A percentile compares a stretch with the other conserved stretches of the same genome.
These are phyloP conservation scores for Lablab purpureus DNA, from an alignment of 306 rosid species.

Conservation along the genomic window DNA sequence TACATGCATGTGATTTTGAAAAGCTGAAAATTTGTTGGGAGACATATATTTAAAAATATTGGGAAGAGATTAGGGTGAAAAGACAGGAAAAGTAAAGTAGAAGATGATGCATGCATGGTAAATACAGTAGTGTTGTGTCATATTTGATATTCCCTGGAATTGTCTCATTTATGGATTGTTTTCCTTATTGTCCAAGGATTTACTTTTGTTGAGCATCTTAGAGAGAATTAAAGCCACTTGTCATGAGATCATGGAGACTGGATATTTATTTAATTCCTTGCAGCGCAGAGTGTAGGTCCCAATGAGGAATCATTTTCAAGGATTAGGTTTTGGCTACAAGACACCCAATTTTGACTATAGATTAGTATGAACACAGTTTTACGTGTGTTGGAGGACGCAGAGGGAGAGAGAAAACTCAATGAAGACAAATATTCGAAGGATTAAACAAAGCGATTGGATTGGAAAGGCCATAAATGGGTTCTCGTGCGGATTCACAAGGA, in stretches of 20 bases:
- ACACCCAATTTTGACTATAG: slow-evolving; percentile 58
- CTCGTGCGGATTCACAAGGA: slow-evolving; percentile 57
- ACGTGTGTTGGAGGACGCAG: slow-evolving; percentile 46
- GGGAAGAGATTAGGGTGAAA: slow-evolving; percentile 36
- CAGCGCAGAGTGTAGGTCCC: slow-evolving; percentile 57
- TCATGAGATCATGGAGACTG: slow-evolving; percentile 41
- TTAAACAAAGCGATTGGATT: slow-evolving; percentile 57
- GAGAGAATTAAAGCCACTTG: slow-evolving; percentile 61
- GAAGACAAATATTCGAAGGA: slow-evolving; percentile 86
- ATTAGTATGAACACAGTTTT: slow-evolving; percentile 53
- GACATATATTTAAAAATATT: background rate
- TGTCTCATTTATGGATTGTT: slow-evolving; percentile 51
- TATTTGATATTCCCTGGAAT: slow-evolving; percentile 52
- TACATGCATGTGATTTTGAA: background rate
- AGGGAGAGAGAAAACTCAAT: slow-evolving; percentile 53
- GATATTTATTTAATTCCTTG: slow-evolving; percentile 29
- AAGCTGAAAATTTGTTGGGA: background rate
- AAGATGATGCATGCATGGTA: slow-evolving; percentile 53
- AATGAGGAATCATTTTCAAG: slow-evolving; percentile 63
- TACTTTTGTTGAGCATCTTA: slow-evolving; percentile 59
- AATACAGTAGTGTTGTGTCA: slow-evolving; percentile 38
- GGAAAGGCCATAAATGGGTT: slow-evolving; percentile 49
- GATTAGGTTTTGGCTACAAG: slow-evolving; percentile 60
- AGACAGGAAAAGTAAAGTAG: slow-evolving; percentile 10
- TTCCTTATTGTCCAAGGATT: slow-evolving; percentile 56